These are phyloP conservation scores for Pichia sp. DNA, from an alignment of 1,139 yeast species.

Conservation along the genomic window DNA sequence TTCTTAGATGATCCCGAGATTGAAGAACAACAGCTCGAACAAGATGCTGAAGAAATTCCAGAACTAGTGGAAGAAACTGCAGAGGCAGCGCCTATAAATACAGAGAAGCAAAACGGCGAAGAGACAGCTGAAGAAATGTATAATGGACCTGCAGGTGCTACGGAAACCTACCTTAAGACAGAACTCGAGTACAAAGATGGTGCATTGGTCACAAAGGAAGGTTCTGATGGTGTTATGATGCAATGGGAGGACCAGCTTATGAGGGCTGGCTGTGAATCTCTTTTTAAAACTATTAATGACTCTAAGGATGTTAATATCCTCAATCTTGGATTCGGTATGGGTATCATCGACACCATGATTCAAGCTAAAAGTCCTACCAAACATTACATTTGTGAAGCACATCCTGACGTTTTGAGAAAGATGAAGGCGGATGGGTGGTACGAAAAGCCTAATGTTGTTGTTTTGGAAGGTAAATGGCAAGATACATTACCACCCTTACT, in stretches of 20 bases:
- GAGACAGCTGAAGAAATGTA: conserved; percentile 8
- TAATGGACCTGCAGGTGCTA: conserved; percentile 58
- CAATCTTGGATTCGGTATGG: conserved; percentile 96
- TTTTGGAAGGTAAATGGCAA: conserved; percentile 90
- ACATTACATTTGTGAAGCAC: conserved; percentile 92
- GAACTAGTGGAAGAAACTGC: conserved; percentile 13
- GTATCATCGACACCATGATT: conserved; percentile 79
- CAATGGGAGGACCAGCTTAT: conserved; percentile 86
- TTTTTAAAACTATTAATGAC: conserved; percentile 39
- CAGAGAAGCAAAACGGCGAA: conserved; percentile 1
- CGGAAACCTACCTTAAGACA: conserved; percentile 56
- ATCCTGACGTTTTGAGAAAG: conserved; percentile 77
- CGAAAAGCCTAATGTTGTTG: conserved; percentile 60
- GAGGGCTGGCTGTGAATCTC: conserved; percentile 68
- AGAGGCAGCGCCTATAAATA: conserved; percentile 3
- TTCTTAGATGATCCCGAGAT: conserved; percentile 33
- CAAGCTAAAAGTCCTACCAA: conserved; percentile 51
- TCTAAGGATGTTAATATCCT: conserved; percentile 48
- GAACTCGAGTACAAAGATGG: conserved; percentile 64
- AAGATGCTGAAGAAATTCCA: conserved; percentile 17
- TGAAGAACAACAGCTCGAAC: conserved; percentile 37
- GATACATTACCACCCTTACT: conserved; percentile 62
- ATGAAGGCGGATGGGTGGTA: conserved; percentile 79
- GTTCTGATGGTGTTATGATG: conserved; percentile 96
- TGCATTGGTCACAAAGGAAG: conserved; percentile 63